Conservation (phyloP, 768 basidiomycete species). For the Boletus barrowsii region DNA sequence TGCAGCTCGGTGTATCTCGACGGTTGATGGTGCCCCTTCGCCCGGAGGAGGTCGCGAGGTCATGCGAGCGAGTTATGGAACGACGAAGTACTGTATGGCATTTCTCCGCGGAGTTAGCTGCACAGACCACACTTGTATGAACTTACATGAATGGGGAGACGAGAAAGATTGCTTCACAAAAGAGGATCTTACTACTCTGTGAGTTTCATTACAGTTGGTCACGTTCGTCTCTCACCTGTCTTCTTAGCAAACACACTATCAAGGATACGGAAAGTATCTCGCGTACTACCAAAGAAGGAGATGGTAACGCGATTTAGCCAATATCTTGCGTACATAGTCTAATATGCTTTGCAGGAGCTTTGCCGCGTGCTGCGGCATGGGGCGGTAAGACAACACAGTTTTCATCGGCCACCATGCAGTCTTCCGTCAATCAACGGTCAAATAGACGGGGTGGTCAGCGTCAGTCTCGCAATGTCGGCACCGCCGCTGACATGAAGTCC, state of each 20-base stretch:
- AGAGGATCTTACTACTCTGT: conserved; percentile 93
- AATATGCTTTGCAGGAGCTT: conserved; percentile 32
- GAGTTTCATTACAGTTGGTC: conserved; percentile 28
- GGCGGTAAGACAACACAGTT: conserved; percentile 40
- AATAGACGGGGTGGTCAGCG: conserved; percentile 47
- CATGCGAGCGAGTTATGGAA: conserved; percentile 93
- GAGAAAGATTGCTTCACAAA: conserved; percentile 98
- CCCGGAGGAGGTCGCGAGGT: conserved; percentile 87
- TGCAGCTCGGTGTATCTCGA: conserved; percentile 87
- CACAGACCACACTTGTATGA: conserved; percentile 87
- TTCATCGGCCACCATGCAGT: conserved; percentile 17
- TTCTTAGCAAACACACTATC: conserved; percentile 81
- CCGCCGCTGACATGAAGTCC: conserved; percentile 35
- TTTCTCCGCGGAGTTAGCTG: conserved; percentile 86
- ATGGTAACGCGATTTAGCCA: conserved; percentile 39
- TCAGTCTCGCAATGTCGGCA: conserved; percentile 41
- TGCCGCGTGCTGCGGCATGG: conserved; percentile 72
- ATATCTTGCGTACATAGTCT: background rate
- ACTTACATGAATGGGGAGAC: conserved; percentile 97
- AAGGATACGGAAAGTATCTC: conserved; percentile 79
- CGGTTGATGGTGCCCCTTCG: conserved; percentile 88
- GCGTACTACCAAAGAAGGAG: conserved; percentile 55
- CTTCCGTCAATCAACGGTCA: conserved; percentile 34
- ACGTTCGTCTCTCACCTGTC: conserved; percentile 1
- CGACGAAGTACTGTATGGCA: conserved; percentile 96